Percentiles rank a stretch among this genome's conserved stretches.
Evolutionary conservation across 106 monocot genomes (phyloP).

Genomic region (Dendrobium officinale): DNA sequence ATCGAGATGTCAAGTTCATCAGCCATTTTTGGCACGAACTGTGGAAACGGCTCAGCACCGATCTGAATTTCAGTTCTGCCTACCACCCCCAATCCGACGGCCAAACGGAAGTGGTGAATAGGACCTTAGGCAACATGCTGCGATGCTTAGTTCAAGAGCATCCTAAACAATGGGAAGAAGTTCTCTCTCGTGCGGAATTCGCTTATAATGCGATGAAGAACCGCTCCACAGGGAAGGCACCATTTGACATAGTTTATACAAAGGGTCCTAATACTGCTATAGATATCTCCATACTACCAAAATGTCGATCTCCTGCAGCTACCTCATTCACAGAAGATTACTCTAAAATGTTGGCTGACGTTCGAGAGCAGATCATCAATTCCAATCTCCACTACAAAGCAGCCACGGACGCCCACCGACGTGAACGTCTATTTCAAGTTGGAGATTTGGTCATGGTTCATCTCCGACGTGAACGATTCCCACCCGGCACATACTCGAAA

Average conservation of each 20-base stretch:
- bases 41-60: background rate
- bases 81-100: background rate
- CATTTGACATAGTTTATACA: background rate
- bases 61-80: background rate
- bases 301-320: background rate
- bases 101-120: background rate
- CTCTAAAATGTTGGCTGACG: background rate
- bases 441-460: background rate
- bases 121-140: background rate
- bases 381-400: background rate
- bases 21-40: background rate
- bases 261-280: background rate
- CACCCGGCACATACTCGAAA: background rate
- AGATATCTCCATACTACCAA: background rate
- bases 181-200: background rate
- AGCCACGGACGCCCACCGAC: no score
- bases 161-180: background rate
- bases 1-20: background rate
- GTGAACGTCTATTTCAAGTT: background rate
- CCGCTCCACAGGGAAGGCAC: background rate
- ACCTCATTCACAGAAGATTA: background rate
- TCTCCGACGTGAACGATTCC: background rate
- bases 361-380: background rate
- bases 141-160: background rate
- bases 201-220: background rate